Base-by-base conservation (phyloP, 495 filamentous ascomycete species). In the Cryomyces minteri region DNA sequence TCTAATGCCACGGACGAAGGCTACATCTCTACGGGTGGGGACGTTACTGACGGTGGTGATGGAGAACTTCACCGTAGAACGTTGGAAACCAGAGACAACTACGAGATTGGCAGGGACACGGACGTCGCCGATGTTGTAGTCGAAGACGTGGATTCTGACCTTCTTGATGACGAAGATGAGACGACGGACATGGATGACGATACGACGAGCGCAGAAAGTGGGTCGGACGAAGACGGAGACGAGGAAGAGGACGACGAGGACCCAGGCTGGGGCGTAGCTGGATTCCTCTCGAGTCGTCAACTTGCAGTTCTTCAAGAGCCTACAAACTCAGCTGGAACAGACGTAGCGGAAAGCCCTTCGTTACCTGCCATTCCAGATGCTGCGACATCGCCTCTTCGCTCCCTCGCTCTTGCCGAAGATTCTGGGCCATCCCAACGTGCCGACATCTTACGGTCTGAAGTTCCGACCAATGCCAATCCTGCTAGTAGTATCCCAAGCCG, bases 171-270 rank as follows among this genome's bases (percentile, higher is more conserved):
- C 46, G 82, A 74, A 37, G 84, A 90, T 52, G 80, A 82, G 49
- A 90, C 84, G 7, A 78, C 82, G 5, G 83, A 88, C 48, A 94
- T 94, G 88, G 79, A 87, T 52, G 53, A 87, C 54, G 82, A 88
- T 50, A 72, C 82, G 60, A 76, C 74, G 29, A 79, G 82, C 31
- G 79, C 68, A 36, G 78, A 81, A 38, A 25, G 18, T 25, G 18
- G 18, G 18, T 25, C 2, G 18, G 74, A 77, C 8, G 69, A 71
- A 31, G 70, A 76, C 36, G 71, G 64, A 11, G 69, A 66, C 5
- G 59, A 65, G 4, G 71, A 67, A 18, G 57, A 50, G 11, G 51
- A 48, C 29, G 62, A 57, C 29, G 57, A 50, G 30, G 48, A 64
- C 10, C 9, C 34, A 10, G 34, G 12, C 9, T 9, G 12, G 34